Base-by-base conservation (phyloP, 768 basidiomycete genomes). In the Serendipita sp. region DNA sequence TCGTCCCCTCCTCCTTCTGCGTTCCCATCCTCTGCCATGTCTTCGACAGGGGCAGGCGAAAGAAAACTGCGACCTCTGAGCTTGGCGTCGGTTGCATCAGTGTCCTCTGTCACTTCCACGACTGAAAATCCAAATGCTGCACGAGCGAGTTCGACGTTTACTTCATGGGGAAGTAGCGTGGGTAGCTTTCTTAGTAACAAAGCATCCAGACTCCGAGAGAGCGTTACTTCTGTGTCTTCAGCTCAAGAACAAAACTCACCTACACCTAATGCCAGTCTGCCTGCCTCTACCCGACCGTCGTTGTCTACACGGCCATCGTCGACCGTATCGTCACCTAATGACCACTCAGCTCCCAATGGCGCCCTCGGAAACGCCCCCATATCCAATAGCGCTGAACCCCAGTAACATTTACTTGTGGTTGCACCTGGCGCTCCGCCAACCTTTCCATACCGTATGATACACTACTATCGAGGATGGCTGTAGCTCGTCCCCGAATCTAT, bases 121-220 rank as follows among this genome's bases (percentile, higher is more conserved):
- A 53, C 10, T 31, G 52, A 53, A 31, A 27, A 11, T 31, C 13
- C 15, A 31, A 8, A 23, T 5, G 8, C 4, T 60, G 48, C 48
- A 18, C 55, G 55, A 29, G 55, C 55, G 8, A 33, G 29, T 29
- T 23, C 29, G 16, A 37, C 29, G 34, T 60, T 60, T 34, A 29
- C 55, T 11, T n/a, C 29, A 60, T 60, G 55, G 55, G 55, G 55
- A 60, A 60, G 55, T n/a, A 60, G 55, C n/a, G 36, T 60, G 16
- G 55, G 55, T 10, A 60, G 55, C 55, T 60, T 60, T 3, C 4
- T 60, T 29, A 60, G 55, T n/a, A 60, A 37, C 55, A 60, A 18
- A 31, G 55, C 55, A n/a, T 60, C 55, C 5, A 60, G 36, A 18
- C 36, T 60, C 31, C 27, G 55, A 8, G 55, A 60, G 55, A 60